Percentiles rank a stretch among this genome's conserved stretches.
Evolutionary conservation across 257 asterid genomes (phyloP).

Genomic region (Parsonsia alboflavescens): DNA sequence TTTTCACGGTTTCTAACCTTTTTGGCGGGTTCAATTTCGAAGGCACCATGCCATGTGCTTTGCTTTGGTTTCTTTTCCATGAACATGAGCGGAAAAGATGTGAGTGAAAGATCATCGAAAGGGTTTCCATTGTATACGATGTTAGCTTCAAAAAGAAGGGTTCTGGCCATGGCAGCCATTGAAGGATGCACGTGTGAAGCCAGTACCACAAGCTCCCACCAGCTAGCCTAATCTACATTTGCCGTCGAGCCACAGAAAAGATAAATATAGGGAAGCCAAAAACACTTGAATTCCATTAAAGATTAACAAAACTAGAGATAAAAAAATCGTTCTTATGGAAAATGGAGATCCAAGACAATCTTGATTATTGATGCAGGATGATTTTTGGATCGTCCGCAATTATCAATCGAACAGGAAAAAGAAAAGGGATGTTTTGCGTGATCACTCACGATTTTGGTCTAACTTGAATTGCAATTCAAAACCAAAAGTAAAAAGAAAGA

Average conservation of each 20-base stretch:
- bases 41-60: constrained; percentile 83
- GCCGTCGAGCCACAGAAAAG: constrained; percentile 37
- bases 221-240: constrained; percentile 82
- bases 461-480: too few relatives aligned
- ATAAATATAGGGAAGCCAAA: background rate
- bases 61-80: constrained; percentile 95
- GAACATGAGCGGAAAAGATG: constrained; percentile 83
- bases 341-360: background rate
- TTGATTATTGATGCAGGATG: too few relatives aligned
- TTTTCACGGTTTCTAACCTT: too few relatives aligned
- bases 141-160: constrained; percentile 82
- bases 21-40: constrained; percentile 86
- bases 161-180: constrained; percentile 87
- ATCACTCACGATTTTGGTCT: too few relatives aligned
- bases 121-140: constrained; percentile 88
- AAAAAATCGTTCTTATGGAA: background rate
- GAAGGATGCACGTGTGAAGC: constrained; percentile 94
- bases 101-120: constrained; percentile 66
- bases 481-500: too few relatives aligned
- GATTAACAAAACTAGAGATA: background rate
- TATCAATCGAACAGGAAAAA: too few relatives aligned
- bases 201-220: constrained; percentile 85
- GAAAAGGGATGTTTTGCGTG: too few relatives aligned
- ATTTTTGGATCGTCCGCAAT: too few relatives aligned
- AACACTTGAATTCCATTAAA: background rate